Evolutionary conservation across 495 filamentous ascomycete species (phyloP), one percentile per base, ranked within the genome.

Genomic region (Penicillium canescens): DNA sequence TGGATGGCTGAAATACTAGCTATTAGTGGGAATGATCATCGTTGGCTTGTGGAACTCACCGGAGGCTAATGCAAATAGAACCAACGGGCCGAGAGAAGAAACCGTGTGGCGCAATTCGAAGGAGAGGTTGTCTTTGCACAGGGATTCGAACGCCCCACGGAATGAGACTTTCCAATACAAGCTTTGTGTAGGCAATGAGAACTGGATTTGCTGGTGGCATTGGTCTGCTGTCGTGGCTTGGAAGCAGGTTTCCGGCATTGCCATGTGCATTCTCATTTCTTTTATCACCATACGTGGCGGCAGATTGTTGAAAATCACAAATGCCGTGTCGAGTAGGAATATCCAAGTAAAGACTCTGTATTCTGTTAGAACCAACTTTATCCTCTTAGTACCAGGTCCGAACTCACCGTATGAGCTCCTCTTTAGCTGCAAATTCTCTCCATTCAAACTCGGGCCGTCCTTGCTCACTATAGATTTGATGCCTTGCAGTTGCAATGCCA

Each of bases 211-310:
- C 3, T 49, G 33, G 28, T 62, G 49, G 16, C 60, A 62, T 41
- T 56, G n/a, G 33, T 59, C 60, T 16, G 62, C 59, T 3, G 59
- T 52, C 10, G 41, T n/a, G 5, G 66, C 66, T 52, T 71, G 68
- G 38, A 71, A 71, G 23, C 66, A 68, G 3, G 60, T 39, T 52
- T 71, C 68, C 11, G 68, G 58, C 5, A 31, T 40, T 31, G 62
- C 57, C 49, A 69, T 55, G 34, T 65, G 53, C 44, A 71, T 61
- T 14, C 62, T 66, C 55, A 71, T 59, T 23, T 71, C 68, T 34
- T 66, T 60, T 16, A 67, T 59, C 1, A 65, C 56, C 56, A 69
- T 66, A n/a, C 68, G 53, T 10, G 66, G 68, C 6, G 65, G 65
- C 1, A 62, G 42, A 18, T 68, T 68, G 52, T 68, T 62, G 42